A percentile compares a stretch with the other conserved stretches of the same genome.
phyloP scores from a whole-genome alignment of 164 flowering plant genomes.

The Santalum album region DNA sequence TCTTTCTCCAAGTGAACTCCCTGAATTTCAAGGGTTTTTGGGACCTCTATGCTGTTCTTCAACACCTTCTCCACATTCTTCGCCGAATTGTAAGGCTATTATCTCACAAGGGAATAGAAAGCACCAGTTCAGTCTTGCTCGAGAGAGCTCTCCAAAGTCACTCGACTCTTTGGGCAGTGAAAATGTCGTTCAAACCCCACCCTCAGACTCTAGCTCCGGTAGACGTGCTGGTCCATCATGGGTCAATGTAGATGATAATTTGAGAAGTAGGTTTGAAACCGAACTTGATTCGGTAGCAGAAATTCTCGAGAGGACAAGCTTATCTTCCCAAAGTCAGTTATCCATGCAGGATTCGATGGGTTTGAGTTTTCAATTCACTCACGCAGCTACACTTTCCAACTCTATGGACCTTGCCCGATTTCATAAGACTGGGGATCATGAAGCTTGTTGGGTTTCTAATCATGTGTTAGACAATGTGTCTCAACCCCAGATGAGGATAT shows the following conservation, averaged over 20 bases:
- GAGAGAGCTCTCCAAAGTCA: conserved; percentile 36
- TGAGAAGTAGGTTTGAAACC: conserved; percentile 13
- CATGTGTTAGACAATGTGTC: conserved; percentile 24
- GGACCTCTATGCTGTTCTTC: conserved; percentile 7
- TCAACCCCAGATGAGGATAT: conserved; percentile 46
- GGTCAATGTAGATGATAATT: conserved; percentile 12
- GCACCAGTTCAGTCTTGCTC: conserved; percentile 5
- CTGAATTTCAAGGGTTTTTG: no score
- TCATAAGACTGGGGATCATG: conserved; percentile 21
- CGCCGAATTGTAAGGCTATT: conserved; percentile 11
- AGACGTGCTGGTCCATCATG: conserved; percentile 11
- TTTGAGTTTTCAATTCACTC: conserved; percentile 38
- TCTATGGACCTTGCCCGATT: conserved; percentile 21
- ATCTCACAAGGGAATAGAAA: conserved; percentile 17
- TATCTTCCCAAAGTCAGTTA: conserved; percentile 24
- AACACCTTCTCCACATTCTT: conserved; percentile 10
- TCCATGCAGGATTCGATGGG: conserved; percentile 28
- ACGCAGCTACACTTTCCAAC: conserved; percentile 19
- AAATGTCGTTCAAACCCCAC: conserved; percentile 64
- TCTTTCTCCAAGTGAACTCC: no score
- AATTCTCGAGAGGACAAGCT: conserved; percentile 16
- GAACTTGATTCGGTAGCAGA: conserved; percentile 30
- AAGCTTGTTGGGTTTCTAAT: conserved; percentile 23
- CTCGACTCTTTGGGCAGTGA: conserved; percentile 39
- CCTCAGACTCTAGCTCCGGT: conserved; percentile 45